Evolutionary conservation across 306 rosid species (phyloP).

Genomic region (barrel medic (Medicago truncatula)): DNA sequence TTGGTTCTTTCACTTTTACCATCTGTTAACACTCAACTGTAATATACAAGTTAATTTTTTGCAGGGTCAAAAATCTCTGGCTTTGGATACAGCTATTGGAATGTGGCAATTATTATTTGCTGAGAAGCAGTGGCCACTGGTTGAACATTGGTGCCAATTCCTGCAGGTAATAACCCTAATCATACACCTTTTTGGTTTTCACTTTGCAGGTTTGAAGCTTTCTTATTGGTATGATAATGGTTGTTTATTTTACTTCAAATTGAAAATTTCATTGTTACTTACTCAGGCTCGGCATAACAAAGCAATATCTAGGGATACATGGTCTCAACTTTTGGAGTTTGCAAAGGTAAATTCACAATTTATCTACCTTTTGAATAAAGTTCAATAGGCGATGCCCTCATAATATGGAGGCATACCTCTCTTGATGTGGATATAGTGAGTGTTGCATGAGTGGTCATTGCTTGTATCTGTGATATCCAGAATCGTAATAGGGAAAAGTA

Average conservation of each 20-base stretch:
- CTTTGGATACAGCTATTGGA: slow-evolving; percentile 98
- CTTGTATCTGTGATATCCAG: neutral
- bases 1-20: slow-evolving; percentile 11
- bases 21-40: neutral
- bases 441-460: slow-evolving; percentile 6
- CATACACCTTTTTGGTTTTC: slow-evolving; percentile 27
- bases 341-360: slow-evolving; percentile 68
- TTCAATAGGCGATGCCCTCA: neutral
- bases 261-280: slow-evolving; percentile 30
- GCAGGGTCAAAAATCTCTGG: slow-evolving; percentile 99
- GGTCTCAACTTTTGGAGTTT: slow-evolving; percentile 99
- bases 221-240: neutral
- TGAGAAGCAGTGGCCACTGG: slow-evolving; percentile 96
- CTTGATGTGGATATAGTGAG: neutral
- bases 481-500: neutral
- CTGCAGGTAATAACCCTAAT: slow-evolving; percentile 68
- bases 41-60: slow-evolving; percentile 28
- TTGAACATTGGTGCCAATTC: slow-evolving; percentile 98
- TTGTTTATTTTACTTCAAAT: slow-evolving; percentile 13
- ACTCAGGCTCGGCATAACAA: slow-evolving; percentile 92
- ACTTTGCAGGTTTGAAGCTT: slow-evolving; percentile 25
- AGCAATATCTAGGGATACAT: slow-evolving; percentile 96
- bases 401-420: neutral
- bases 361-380: slow-evolving; percentile 18
- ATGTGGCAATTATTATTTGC: slow-evolving; percentile 99